These are phyloP conservation scores for Salix caprea DNA, from an alignment of 345 rosid species.

Conservation along the genomic window DNA sequence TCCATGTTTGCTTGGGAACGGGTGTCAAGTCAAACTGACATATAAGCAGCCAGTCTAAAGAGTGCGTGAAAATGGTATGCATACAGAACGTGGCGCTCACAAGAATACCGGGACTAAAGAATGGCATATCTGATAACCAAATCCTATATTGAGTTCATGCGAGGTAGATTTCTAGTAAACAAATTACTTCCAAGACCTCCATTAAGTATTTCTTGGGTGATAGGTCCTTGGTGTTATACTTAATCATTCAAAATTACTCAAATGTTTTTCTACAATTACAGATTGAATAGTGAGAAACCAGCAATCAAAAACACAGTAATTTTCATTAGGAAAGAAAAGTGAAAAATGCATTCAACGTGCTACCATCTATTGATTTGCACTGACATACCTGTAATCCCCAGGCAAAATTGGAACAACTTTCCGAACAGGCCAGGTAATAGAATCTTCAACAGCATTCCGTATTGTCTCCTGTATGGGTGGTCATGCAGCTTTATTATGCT, in stretches of 20 bases:
- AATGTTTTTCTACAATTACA: neutral
- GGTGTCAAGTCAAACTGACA: neutral
- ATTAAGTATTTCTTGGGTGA: neutral
- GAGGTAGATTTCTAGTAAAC: neutral
- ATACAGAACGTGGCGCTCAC: neutral
- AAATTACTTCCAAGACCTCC: neutral
- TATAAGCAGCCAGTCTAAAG: neutral
- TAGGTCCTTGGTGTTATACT: neutral
- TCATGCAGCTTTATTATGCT: constrained; percentile 2
- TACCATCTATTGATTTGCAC: neutral
- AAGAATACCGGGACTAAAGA: neutral
- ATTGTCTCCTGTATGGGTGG: constrained; percentile 68
- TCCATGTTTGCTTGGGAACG: neutral
- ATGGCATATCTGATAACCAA: neutral
- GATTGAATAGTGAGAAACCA: neutral
- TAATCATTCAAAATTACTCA: neutral
- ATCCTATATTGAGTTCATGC: neutral
- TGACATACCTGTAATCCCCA: constrained; percentile 84
- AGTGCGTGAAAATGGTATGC: neutral
- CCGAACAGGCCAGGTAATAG: constrained; percentile 97
- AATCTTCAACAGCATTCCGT: constrained; percentile 86
- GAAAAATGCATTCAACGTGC: constrained; percentile 6
- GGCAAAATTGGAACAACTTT: constrained; percentile 96
- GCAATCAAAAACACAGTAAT: neutral
- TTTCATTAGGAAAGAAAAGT: neutral